Conservation (phyloP, 371 early-diverging fungal species). For the Vairimorpha necatrix region DNA sequence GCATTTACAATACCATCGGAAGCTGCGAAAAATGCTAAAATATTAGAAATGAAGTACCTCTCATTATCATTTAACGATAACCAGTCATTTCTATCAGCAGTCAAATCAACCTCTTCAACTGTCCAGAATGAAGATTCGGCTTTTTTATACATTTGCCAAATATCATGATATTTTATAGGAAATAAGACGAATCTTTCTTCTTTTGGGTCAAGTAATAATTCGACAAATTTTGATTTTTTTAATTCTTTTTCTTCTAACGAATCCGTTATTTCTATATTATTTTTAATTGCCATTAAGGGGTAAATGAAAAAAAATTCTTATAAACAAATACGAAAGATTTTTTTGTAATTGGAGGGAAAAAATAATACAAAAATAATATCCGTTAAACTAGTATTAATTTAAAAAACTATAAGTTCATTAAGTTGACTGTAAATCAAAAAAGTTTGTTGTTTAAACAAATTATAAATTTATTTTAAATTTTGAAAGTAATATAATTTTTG, state of each 20-base stretch:
- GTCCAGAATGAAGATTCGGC: constrained; percentile 98
- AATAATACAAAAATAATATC: too few species aligned
- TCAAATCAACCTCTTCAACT: constrained; percentile 93
- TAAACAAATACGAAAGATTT: neutral
- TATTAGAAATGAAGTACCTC: constrained; percentile 85
- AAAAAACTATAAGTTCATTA: too few species aligned
- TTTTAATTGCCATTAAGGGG: too few species aligned
- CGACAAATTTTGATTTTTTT: constrained; percentile 32
- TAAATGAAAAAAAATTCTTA: neutral
- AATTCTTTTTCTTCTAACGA: constrained; percentile 1
- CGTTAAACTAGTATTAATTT: too few species aligned
- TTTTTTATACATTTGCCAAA: constrained; percentile 98
- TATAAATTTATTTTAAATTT: too few species aligned
- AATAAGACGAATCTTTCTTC: constrained; percentile 62
- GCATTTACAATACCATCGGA: constrained; percentile 98
- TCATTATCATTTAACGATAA: constrained; percentile 80
- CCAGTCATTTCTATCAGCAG: constrained; percentile 87
- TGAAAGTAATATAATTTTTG: too few species aligned
- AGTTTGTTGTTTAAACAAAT: too few species aligned
- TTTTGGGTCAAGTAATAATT: constrained; percentile 57
- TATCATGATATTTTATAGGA: constrained; percentile 64
- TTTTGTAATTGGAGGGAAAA: too few species aligned
- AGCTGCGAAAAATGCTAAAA: constrained; percentile 98
- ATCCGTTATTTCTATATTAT: too few species aligned
- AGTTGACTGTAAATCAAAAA: too few species aligned